Conservation (phyloP, 305 asterid genomes). For the Fraxinus floribunda region DNA sequence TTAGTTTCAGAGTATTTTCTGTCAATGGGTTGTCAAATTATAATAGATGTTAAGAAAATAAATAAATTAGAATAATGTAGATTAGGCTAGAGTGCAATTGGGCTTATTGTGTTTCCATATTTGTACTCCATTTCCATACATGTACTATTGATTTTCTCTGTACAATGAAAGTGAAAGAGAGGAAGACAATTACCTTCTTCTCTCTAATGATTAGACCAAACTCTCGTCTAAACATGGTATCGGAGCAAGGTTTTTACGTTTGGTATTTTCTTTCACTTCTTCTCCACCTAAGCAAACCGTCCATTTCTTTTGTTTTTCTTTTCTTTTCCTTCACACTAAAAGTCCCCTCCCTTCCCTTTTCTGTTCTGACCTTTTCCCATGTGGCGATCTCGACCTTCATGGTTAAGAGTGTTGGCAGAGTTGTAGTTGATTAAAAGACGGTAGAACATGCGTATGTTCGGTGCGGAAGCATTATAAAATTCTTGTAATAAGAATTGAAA, state of each 20-base stretch:
- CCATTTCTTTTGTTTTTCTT: background rate
- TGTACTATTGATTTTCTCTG: background rate
- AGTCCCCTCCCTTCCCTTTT: background rate
- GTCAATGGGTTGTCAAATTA: background rate
- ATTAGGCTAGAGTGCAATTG: background rate
- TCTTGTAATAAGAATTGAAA: too few species aligned
- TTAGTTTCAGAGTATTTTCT: background rate
- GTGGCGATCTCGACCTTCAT: background rate
- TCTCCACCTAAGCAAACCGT: background rate
- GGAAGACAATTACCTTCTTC: background rate
- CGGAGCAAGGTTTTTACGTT: background rate
- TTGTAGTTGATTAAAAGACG: background rate
- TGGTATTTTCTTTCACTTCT: background rate
- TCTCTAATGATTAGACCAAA: background rate
- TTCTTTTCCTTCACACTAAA: background rate
- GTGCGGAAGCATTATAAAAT: background rate
- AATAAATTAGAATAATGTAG: background rate
- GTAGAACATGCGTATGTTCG: background rate
- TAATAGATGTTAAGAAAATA: background rate
- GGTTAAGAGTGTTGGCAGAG: background rate
- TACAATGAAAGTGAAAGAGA: background rate
- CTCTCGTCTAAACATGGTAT: background rate
- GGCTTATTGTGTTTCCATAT: background rate
- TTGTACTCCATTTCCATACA: background rate
- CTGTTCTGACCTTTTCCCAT: background rate